Percentiles rank a stretch among this genome's conserved stretches.
These are phyloP conservation scores for Neospermospora avenae DNA, from an alignment of 2,329 filamentous ascomycete species.

Conservation along the genomic window DNA sequence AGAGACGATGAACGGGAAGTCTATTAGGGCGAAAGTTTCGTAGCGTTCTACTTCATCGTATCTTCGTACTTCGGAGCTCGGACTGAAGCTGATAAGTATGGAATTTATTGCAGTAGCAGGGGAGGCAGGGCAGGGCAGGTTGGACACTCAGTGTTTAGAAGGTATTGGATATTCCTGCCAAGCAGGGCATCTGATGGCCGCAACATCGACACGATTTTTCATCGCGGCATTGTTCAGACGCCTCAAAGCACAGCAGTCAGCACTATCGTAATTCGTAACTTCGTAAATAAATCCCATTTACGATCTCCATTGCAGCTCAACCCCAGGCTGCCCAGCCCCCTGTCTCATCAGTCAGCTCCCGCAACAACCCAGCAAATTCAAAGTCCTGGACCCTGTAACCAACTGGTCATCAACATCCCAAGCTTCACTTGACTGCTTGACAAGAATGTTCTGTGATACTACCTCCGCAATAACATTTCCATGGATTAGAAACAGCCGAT, in stretches of 20 bases:
- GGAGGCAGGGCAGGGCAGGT: too few species aligned
- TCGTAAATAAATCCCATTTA: neutral
- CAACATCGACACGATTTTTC: neutral
- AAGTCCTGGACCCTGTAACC: neutral
- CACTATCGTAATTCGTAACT: neutral
- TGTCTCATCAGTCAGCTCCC: neutral
- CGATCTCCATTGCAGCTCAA: neutral
- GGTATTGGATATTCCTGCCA: too few species aligned
- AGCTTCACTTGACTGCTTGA: neutral
- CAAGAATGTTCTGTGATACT: too few species aligned
- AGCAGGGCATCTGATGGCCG: too few species aligned
- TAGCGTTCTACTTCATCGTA: neutral
- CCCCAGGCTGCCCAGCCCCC: neutral
- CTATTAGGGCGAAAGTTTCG: neutral
- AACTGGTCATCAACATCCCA: neutral
- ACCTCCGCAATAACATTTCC: neutral
- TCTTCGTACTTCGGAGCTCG: neutral
- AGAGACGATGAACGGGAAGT: neutral
- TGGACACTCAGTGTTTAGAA: too few species aligned
- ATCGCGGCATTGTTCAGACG: neutral
- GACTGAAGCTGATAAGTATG: neutral
- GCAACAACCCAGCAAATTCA: neutral
- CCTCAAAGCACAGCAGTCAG: neutral
- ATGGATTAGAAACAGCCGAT: too few species aligned
- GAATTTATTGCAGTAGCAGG: neutral